Evolutionary conservation across 805 yeast genomes (phyloP).

Genomic region (Peterozyma toletana): DNA sequence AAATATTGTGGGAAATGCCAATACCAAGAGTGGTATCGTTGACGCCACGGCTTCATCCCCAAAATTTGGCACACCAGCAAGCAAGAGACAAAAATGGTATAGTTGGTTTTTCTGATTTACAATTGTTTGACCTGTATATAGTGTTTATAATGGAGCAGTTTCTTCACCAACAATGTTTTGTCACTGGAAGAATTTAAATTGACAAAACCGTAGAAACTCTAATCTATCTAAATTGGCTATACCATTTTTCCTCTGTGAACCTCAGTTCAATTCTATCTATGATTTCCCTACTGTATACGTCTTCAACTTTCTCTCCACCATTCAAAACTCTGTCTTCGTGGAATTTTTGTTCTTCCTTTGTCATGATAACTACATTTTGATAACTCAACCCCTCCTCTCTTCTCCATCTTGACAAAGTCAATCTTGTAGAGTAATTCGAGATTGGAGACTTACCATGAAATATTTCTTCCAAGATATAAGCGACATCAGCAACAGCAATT

Average conservation of each 20-base stretch:
- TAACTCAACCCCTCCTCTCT: conserved; percentile 54
- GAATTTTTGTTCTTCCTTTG: conserved; percentile 73
- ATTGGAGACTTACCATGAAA: conserved; percentile 89
- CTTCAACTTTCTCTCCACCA: conserved; percentile 56
- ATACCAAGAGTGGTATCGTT: neutral
- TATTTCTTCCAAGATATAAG: conserved; percentile 83
- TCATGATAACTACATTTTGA: conserved; percentile 82
- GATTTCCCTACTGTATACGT: conserved; percentile 58
- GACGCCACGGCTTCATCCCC: conserved; percentile 34
- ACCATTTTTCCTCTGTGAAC: conserved; percentile 69
- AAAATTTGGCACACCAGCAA: conserved; percentile 47
- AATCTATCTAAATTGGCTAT: conserved; percentile 43
- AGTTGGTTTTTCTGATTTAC: conserved; percentile 45
- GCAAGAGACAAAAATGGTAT: conserved; percentile 48
- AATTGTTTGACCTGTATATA: neutral
- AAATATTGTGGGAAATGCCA: conserved; percentile 11
- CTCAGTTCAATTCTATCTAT: conserved; percentile 52
- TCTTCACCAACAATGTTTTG: neutral
- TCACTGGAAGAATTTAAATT: neutral
- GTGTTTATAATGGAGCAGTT: no score
- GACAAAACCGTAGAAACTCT: neutral
- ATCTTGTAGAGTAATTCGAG: conserved; percentile 72
- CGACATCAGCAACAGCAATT: conserved; percentile 62
- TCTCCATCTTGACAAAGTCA: conserved; percentile 83
- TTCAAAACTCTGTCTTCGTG: conserved; percentile 74